These are phyloP conservation scores for Cyclotella baltica DNA, from an alignment of 108 stramenopile genomes.

Conservation along the genomic window DNA sequence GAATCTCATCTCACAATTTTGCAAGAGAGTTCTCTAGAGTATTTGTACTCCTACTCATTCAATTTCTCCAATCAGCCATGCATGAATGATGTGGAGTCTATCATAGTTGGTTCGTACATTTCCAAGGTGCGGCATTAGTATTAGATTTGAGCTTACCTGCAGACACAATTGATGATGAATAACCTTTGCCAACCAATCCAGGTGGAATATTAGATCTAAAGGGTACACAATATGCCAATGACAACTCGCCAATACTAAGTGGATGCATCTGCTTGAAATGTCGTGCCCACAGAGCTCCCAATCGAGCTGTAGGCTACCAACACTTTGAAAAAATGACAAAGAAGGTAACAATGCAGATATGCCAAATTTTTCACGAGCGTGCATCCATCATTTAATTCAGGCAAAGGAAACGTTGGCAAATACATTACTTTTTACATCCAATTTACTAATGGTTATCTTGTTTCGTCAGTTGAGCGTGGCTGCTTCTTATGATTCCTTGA, in stretches of 20 bases:
- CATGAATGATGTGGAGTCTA: too few species aligned
- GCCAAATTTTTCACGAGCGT: slow-evolving; percentile 64
- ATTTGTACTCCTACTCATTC: too few species aligned
- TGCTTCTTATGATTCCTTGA: slow-evolving; percentile 25
- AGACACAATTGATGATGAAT: slow-evolving; percentile 24
- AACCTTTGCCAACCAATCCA: background rate
- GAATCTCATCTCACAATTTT: too few species aligned
- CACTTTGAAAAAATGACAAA: slow-evolving; percentile 28
- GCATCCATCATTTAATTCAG: slow-evolving; percentile 82
- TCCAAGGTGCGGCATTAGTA: slow-evolving; percentile 28
- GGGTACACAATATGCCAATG: slow-evolving; percentile 57
- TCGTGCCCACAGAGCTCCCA: slow-evolving; percentile 5
- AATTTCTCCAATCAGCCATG: too few species aligned
- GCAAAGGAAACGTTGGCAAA: slow-evolving; percentile 88
- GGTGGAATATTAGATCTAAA: slow-evolving; percentile 64
- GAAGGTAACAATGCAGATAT: background rate
- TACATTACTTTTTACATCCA: slow-evolving; percentile 81
- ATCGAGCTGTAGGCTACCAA: slow-evolving; percentile 19
- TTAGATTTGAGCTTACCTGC: slow-evolving; percentile 16
- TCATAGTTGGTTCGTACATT: slow-evolving; percentile 41
- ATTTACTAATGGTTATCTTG: slow-evolving; percentile 71
- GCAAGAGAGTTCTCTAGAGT: too few species aligned
- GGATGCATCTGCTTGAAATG: slow-evolving; percentile 73
- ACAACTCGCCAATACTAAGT: slow-evolving; percentile 56
- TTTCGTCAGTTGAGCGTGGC: slow-evolving; percentile 42